Percentiles rank a stretch among this genome's conserved stretches.
These are phyloP conservation scores for Trametes gibbosa DNA, from an alignment of 768 basidiomycete species.

Conservation along the genomic window DNA sequence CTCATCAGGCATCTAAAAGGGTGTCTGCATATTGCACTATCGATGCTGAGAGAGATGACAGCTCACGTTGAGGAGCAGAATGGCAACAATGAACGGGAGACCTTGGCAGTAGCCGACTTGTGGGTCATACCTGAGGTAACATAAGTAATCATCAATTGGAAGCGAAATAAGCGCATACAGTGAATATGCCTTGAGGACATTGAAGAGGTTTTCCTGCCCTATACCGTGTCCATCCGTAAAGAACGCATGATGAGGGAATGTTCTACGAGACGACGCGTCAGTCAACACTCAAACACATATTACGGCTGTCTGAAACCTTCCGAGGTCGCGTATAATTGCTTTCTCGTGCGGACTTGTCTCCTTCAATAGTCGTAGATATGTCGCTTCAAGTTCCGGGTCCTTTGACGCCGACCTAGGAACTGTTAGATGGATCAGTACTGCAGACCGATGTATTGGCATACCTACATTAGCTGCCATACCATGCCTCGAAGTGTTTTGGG, in stretches of 20 bases:
- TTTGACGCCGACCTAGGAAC: constrained; percentile 84
- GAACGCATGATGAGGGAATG: constrained; percentile 95
- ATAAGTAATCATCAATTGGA: neutral
- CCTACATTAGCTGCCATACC: constrained; percentile 95
- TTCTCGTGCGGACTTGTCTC: constrained; percentile 89
- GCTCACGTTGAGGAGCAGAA: constrained; percentile 82
- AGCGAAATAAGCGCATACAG: constrained; percentile 48
- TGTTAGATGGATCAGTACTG: neutral
- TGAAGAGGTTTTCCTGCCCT: constrained; percentile 96
- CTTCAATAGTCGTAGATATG: constrained; percentile 80
- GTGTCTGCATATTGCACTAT: neutral
- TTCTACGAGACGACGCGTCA: constrained; percentile 44
- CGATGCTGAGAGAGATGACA: constrained; percentile 19
- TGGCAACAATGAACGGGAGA: constrained; percentile 92
- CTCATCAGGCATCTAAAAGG: constrained; percentile 93
- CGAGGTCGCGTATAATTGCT: constrained; percentile 88
- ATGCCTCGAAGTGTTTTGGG: constrained; percentile 86
- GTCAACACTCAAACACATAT: neutral
- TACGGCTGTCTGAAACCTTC: constrained; percentile 47
- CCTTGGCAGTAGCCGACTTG: constrained; percentile 99
- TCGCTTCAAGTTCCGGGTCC: constrained; percentile 77
- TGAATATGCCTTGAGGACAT: constrained; percentile 96
- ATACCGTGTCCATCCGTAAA: constrained; percentile 94
- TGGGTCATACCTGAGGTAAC: constrained; percentile 64
- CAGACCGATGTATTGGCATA: constrained; percentile 10